phyloP scores from a whole-genome alignment of 2,329 filamentous ascomycete species.

The Exophiala bonariae region DNA sequence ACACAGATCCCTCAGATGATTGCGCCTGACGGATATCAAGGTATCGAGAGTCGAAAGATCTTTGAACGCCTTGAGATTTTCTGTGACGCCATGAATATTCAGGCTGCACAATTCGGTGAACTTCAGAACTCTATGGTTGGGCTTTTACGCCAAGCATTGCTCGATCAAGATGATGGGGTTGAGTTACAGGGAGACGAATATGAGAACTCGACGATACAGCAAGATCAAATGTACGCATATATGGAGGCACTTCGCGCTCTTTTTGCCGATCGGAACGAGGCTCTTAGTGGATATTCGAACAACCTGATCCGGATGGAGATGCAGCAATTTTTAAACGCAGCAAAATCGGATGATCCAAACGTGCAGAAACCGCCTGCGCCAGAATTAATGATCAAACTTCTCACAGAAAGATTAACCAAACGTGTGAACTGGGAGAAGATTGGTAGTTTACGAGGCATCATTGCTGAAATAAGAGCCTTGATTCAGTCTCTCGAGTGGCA shows the following conservation, averaged over 20 bases:
- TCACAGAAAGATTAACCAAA: constrained; percentile 45
- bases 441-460: constrained; percentile 68
- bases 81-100: constrained; percentile 66
- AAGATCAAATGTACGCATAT: constrained; percentile 87
- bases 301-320: constrained; percentile 73
- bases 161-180: constrained; percentile 76
- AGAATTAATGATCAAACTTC: constrained; percentile 55
- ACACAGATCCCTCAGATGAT: constrained; percentile 64
- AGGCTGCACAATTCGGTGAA: constrained; percentile 68
- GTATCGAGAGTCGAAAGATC: constrained; percentile 71
- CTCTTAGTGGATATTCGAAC: constrained; percentile 76
- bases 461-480: constrained; percentile 69
- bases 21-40: constrained; percentile 52
- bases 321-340: constrained; percentile 59
- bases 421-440: constrained; percentile 47
- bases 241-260: constrained; percentile 74
- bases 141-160: constrained; percentile 70
- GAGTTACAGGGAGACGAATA: constrained; percentile 89
- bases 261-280: constrained; percentile 75
- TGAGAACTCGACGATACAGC: constrained; percentile 78
- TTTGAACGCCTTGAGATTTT: constrained; percentile 67
- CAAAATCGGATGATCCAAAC: constrained; percentile 63
- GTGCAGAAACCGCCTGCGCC: constrained; percentile 66
- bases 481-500: constrained; percentile 61
- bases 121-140: constrained; percentile 75